Conservation (phyloP, 2,329 filamentous ascomycete species). For the Fusarium hainanense region DNA sequence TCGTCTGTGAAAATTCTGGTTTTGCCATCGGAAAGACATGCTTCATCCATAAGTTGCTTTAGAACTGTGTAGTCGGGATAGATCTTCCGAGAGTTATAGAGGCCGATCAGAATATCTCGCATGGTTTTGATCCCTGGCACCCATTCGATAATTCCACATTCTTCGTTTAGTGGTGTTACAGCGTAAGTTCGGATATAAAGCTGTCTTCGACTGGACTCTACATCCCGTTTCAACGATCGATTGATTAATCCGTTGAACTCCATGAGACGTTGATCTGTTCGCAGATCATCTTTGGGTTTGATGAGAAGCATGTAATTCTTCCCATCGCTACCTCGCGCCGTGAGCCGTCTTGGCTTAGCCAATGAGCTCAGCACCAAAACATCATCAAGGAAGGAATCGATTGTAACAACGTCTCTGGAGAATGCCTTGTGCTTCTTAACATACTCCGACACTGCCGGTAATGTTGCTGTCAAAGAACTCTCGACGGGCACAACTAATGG, state of each 20-base stretch:
- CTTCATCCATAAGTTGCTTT: conserved; percentile 72
- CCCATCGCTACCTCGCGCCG: conserved; percentile 88
- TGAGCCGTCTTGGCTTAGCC: conserved; percentile 91
- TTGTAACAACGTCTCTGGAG: conserved; percentile 84
- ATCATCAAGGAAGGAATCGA: conserved; percentile 83
- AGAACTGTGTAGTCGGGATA: conserved; percentile 76
- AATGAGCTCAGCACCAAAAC: conserved; percentile 91
- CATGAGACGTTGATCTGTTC: conserved; percentile 98
- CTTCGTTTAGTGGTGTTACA: conserved; percentile 95
- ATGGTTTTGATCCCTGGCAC: conserved; percentile 95
- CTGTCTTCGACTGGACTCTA: conserved; percentile 88
- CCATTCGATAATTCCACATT: conserved; percentile 98
- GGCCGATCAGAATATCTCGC: conserved; percentile 85
- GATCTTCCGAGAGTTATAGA: conserved; percentile 81
- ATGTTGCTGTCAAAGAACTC: conserved; percentile 80
- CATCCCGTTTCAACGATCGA: conserved; percentile 88
- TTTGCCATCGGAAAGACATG: conserved; percentile 66
- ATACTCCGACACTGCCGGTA: conserved; percentile 79
- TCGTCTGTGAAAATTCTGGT: conserved; percentile 76
- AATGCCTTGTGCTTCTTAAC: conserved; percentile 86
- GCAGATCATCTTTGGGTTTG: conserved; percentile 97
- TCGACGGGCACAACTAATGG: conserved; percentile 91
- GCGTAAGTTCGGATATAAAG: conserved; percentile 97
- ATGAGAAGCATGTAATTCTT: conserved; percentile 89
- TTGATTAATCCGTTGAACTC: conserved; percentile 99